Percentiles rank a stretch among this genome's conserved stretches.
Conservation (phyloP, 2,329 filamentous ascomycete genomes). For the Aspergillus sp. region DNA sequence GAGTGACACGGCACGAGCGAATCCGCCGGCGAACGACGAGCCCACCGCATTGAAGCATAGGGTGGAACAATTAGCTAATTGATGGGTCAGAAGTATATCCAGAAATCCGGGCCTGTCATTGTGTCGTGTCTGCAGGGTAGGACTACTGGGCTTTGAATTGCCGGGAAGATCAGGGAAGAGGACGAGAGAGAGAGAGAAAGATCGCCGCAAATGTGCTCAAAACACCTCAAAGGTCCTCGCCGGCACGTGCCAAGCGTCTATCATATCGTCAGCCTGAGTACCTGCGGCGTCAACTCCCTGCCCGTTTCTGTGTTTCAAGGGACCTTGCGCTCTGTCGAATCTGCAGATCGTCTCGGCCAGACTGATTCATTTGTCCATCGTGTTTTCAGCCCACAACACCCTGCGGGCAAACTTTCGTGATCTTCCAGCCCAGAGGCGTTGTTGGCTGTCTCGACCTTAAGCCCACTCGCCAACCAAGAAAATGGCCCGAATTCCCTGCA, state of each 20-base stretch:
- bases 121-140: neutral
- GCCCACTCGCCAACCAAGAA: neutral
- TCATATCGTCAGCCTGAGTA: neutral
- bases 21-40: no score
- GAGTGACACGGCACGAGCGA: neutral
- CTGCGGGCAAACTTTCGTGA: neutral
- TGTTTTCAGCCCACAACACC: neutral
- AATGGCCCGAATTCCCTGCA: neutral
- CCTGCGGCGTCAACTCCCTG: neutral
- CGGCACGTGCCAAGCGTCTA: neutral
- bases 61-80: no score
- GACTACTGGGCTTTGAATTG: neutral
- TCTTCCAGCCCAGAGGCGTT: neutral
- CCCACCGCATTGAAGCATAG: no score
- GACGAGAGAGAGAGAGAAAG: neutral
- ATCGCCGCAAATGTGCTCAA: constrained; percentile 4
- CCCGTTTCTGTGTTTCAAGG: neutral
- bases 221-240: neutral
- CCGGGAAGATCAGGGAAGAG: neutral
- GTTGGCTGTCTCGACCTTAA: neutral
- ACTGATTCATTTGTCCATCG: neutral
- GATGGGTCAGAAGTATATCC: neutral
- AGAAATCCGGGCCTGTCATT: neutral
- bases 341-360: neutral
- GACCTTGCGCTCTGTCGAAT: neutral